These are phyloP conservation scores for Brassica incana DNA, from an alignment of 345 rosid genomes.

Conservation along the genomic window DNA sequence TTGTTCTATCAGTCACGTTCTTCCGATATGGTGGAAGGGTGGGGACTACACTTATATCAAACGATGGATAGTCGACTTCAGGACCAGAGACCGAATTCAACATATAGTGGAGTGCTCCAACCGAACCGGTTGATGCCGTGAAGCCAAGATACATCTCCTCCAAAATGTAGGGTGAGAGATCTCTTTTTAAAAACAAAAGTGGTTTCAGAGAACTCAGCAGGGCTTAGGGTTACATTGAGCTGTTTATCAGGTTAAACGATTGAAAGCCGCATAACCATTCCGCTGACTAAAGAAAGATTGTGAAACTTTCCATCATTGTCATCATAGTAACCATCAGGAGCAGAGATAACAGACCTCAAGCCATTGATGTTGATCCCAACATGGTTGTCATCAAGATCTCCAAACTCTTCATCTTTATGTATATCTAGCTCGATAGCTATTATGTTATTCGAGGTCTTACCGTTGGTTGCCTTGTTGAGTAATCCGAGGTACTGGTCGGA, in stretches of 20 bases:
- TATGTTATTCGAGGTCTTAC: background rate
- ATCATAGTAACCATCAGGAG: background rate
- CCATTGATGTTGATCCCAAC: background rate
- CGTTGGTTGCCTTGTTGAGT: background rate
- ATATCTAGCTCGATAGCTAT: background rate
- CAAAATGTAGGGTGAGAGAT: background rate
- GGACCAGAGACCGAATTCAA: background rate
- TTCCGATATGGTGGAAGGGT: background rate
- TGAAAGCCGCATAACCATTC: background rate
- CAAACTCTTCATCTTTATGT: background rate
- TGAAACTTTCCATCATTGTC: background rate
- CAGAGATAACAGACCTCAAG: background rate
- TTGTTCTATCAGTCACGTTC: background rate
- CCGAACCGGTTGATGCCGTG: background rate
- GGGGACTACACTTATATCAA: background rate
- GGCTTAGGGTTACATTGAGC: background rate
- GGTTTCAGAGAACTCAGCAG: background rate
- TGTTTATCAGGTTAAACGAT: background rate
- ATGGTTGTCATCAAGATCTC: background rate
- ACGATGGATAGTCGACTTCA: background rate
- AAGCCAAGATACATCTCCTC: background rate
- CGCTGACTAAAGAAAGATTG: background rate
- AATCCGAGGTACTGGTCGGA: background rate
- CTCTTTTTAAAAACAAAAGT: background rate
- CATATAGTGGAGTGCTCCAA: background rate